Percentiles rank a stretch among this genome's conserved stretches.
These are phyloP conservation scores for Ettlia oleoabundans DNA, from an alignment of 139 green algal genomes.

Conservation along the genomic window DNA sequence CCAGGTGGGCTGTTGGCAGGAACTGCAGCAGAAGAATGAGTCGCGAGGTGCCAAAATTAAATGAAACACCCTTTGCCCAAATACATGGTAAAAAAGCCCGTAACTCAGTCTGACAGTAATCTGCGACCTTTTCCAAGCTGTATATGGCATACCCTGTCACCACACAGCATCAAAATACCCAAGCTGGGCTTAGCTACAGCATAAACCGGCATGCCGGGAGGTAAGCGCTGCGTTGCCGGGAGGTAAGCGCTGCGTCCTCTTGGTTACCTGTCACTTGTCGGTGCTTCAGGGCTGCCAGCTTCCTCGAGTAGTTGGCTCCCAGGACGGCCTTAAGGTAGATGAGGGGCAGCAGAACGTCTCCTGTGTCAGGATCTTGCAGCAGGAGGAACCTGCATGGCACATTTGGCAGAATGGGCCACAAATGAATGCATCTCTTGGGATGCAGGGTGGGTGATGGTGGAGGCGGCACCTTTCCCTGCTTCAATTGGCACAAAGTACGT, in stretches of 20 bases:
- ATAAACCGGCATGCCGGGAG: too few relatives aligned
- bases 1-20: not conserved
- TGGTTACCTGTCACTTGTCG: slow-evolving; percentile 38
- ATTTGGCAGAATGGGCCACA: not conserved
- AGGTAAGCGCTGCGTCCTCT: too few relatives aligned
- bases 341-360: slow-evolving; percentile 69
- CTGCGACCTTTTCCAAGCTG: too few relatives aligned
- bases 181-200: too few relatives aligned
- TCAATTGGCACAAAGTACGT: too few relatives aligned
- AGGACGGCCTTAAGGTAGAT: slow-evolving; percentile 69
- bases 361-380: slow-evolving; percentile 69
- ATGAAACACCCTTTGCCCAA: too few relatives aligned
- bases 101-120: too few relatives aligned
- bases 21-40: not conserved
- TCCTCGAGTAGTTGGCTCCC: slow-evolving; percentile 67
- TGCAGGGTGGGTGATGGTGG: not conserved
- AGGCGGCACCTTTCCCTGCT: too few relatives aligned
- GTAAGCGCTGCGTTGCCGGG: too few relatives aligned
- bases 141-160: too few relatives aligned
- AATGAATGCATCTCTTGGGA: not conserved
- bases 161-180: too few relatives aligned
- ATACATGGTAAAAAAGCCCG: too few relatives aligned
- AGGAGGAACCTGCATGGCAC: slow-evolving; percentile 59
- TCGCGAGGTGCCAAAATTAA: not conserved
- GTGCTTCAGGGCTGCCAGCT: slow-evolving; percentile 63